Conservation (phyloP, 345 rosid genomes). For the Mercurialis annua region DNA sequence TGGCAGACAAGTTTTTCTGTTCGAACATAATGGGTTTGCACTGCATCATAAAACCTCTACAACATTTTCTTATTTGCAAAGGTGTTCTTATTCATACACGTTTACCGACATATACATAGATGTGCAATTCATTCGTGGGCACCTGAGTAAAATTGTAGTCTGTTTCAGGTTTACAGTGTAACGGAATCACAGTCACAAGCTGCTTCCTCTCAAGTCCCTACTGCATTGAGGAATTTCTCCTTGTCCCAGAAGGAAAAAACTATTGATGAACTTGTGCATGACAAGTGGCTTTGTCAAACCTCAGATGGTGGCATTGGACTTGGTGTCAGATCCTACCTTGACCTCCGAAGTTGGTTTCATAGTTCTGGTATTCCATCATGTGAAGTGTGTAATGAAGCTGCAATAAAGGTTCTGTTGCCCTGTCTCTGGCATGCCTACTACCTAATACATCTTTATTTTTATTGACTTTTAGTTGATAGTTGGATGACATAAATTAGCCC, state of each 20-base stretch:
- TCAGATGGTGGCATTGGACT: conserved; percentile 65
- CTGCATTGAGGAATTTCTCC: conserved; percentile 76
- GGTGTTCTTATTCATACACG: background rate
- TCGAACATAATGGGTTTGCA: background rate
- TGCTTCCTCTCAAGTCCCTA: conserved; percentile 42
- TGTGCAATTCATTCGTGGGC: background rate
- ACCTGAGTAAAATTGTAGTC: conserved; percentile 17
- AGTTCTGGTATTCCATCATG: conserved; percentile 69
- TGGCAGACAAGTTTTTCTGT: background rate
- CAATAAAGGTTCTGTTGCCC: conserved; percentile 57
- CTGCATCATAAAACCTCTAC: background rate
- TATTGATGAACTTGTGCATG: conserved; percentile 59
- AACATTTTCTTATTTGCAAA: background rate
- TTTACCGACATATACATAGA: background rate
- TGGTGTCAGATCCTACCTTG: conserved; percentile 80
- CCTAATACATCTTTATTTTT: background rate
- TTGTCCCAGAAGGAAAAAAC: conserved; percentile 83
- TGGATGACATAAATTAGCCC: background rate
- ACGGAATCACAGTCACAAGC: conserved; percentile 36
- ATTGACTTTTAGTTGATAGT: conserved; percentile 6
- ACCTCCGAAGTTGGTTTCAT: conserved; percentile 78
- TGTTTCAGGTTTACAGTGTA: conserved; percentile 41
- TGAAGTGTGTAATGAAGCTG: conserved; percentile 90
- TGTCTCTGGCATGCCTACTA: background rate
- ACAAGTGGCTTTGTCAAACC: conserved; percentile 68